phyloP scores from a whole-genome alignment of 306 rosid genomes.

The Cucurbita argyrosperma region DNA sequence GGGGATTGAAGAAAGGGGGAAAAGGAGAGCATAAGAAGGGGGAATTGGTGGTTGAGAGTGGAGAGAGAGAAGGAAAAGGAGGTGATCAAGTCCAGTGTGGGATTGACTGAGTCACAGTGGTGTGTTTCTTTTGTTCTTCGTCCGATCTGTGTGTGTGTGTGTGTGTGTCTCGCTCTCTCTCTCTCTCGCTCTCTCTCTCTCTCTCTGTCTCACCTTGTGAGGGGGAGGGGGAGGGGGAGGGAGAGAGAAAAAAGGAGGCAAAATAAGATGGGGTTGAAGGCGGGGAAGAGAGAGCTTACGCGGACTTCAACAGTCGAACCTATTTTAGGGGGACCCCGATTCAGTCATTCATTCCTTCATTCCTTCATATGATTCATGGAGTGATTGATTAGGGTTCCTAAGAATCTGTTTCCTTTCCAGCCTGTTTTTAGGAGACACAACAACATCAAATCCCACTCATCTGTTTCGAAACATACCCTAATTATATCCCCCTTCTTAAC shows the following conservation, averaged over 20 bases:
- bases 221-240: slow-evolving; percentile 16
- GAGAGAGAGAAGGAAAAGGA: not conserved
- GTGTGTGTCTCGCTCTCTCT: too few relatives aligned
- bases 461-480: too few relatives aligned
- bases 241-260: slow-evolving; percentile 5
- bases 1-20: not conserved
- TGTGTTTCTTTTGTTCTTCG: not conserved
- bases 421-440: too few relatives aligned
- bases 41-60: not conserved
- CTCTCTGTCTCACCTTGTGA: slow-evolving; percentile 12
- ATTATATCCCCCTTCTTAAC: too few relatives aligned
- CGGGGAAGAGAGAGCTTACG: slow-evolving; percentile 11
- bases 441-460: too few relatives aligned
- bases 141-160: too few relatives aligned
- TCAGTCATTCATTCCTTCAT: too few relatives aligned
- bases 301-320: slow-evolving; percentile 52
- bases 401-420: too few relatives aligned
- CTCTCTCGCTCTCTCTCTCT: too few relatives aligned
- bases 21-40: not conserved
- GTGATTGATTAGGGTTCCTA: too few relatives aligned
- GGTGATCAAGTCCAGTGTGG: not conserved
- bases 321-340: slow-evolving; percentile 14
- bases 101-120: slow-evolving; percentile 4
- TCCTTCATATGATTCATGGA: too few relatives aligned
- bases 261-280: not conserved